These are phyloP conservation scores for Lophium mytilinum DNA, from an alignment of 495 filamentous ascomycete genomes.

Conservation along the genomic window DNA sequence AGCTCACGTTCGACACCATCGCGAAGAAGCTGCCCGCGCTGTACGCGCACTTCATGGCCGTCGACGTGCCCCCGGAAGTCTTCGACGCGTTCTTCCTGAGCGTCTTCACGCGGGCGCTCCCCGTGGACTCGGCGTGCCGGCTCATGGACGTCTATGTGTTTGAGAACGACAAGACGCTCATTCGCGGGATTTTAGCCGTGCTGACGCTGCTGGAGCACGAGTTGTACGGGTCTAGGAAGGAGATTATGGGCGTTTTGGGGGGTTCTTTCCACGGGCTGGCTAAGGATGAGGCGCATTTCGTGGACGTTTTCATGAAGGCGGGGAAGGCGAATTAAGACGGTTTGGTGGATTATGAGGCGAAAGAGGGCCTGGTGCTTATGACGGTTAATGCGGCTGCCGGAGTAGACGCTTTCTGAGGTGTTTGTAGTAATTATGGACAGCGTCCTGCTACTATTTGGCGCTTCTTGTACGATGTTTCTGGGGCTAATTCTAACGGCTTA, in stretches of 20 bases:
- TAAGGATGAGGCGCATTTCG: too few species aligned
- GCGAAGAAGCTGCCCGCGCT: constrained; percentile 51
- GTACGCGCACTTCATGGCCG: constrained; percentile 52
- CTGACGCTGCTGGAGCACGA: constrained; percentile 54
- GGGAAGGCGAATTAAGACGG: too few species aligned
- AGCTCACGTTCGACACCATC: constrained; percentile 62
- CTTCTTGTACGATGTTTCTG: too few species aligned
- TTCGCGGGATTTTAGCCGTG: constrained; percentile 69
- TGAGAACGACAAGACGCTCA: constrained; percentile 75
- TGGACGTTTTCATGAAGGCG: too few species aligned
- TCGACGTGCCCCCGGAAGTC: constrained; percentile 42
- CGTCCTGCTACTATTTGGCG: too few species aligned
- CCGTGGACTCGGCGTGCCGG: constrained; percentile 67
- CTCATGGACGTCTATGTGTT: constrained; percentile 95
- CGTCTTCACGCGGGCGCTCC: constrained; percentile 31
- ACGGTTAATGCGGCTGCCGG: too few species aligned
- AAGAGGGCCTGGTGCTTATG: too few species aligned
- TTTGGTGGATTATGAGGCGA: too few species aligned
- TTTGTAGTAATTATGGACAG: too few species aligned
- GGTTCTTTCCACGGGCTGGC: too few species aligned
- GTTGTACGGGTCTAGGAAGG: constrained; percentile 49
- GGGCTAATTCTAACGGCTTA: too few species aligned
- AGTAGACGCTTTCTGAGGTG: too few species aligned
- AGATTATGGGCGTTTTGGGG: constrained; percentile 46
- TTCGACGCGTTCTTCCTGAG: constrained; percentile 37